Conservation (phyloP, 495 filamentous ascomycete genomes). For the Apiosordaria backusii region DNA sequence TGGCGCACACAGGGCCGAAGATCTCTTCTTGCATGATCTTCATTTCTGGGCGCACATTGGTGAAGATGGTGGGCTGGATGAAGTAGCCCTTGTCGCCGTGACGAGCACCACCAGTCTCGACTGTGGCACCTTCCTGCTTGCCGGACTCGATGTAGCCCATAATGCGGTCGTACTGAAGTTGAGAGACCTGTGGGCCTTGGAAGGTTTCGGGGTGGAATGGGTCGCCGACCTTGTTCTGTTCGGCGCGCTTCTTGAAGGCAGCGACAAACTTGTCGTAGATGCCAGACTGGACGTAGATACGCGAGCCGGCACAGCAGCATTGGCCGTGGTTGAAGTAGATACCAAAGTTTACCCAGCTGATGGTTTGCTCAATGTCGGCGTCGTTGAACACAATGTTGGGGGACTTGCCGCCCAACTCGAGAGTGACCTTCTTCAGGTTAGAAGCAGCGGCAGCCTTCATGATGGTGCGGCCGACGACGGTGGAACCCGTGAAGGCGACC, state of each 20-base stretch:
- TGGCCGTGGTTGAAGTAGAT: slow-evolving; percentile 99
- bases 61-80: slow-evolving; percentile 97
- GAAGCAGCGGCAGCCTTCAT: slow-evolving; percentile 93
- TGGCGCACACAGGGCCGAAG: slow-evolving; percentile 90
- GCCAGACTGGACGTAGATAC: slow-evolving; percentile 91
- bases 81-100: slow-evolving; percentile 91
- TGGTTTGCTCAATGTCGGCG: slow-evolving; percentile 91
- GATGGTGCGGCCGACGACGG: slow-evolving; percentile 82
- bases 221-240: slow-evolving; percentile 83
- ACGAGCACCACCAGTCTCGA: slow-evolving; percentile 82
- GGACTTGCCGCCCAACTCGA: slow-evolving; percentile 96
- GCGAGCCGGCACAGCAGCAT: slow-evolving; percentile 95
- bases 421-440: slow-evolving; percentile 99
- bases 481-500: slow-evolving; percentile 96
- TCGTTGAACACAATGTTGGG: slow-evolving; percentile 98
- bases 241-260: slow-evolving; percentile 82
- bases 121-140: slow-evolving; percentile 79
- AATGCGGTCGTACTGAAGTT: slow-evolving; percentile 94
- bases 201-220: slow-evolving; percentile 85
- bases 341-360: slow-evolving; percentile 97
- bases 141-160: slow-evolving; percentile 96
- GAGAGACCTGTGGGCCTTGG: slow-evolving; percentile 95
- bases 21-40: slow-evolving; percentile 99
- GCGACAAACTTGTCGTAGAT: slow-evolving; percentile 94
- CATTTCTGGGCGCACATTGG: slow-evolving; percentile 83